Percentiles rank a stretch among this genome's conserved stretches.
Conservation (phyloP, 225 moss, liverwort and hornwort species). For the Ulota crispa region DNA sequence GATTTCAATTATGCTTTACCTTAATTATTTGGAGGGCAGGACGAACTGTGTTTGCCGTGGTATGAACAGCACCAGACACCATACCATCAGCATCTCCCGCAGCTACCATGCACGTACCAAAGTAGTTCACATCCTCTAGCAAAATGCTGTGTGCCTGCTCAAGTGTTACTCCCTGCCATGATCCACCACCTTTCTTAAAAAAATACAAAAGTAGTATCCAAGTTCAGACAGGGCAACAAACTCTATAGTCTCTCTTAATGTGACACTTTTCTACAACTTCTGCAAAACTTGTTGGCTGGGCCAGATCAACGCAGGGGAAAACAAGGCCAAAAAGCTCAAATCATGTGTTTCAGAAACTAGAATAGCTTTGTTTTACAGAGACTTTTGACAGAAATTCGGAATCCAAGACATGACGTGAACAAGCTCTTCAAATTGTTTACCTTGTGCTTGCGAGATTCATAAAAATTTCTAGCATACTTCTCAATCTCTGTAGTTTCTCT, state of each 20-base stretch:
- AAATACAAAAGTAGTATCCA: background rate
- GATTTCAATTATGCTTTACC: slow-evolving; percentile 33
- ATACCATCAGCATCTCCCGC: slow-evolving; percentile 92
- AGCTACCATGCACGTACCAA: slow-evolving; percentile 93
- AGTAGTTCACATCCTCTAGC: slow-evolving; percentile 79
- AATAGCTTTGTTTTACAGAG: background rate
- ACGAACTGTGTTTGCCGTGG: slow-evolving; percentile 93
- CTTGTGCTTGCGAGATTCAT: slow-evolving; percentile 87
- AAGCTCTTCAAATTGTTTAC: slow-evolving; percentile 25
- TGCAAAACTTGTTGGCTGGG: background rate
- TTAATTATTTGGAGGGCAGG: slow-evolving; percentile 94
- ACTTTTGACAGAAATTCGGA: background rate
- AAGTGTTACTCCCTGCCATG: slow-evolving; percentile 63
- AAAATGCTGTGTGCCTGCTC: slow-evolving; percentile 62
- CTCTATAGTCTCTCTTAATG: background rate
- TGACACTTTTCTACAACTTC: background rate
- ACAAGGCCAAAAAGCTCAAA: background rate
- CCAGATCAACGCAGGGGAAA: background rate
- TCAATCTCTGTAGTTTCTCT: slow-evolving; percentile 48
- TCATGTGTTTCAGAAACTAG: background rate
- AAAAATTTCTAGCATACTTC: slow-evolving; percentile 60
- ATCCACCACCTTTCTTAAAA: slow-evolving; percentile 20
- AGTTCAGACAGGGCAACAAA: background rate
- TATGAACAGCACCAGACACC: slow-evolving; percentile 93
- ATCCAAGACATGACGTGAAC: background rate